phyloP scores from a whole-genome alignment of 202 grass and related monocot species.

The Panicum virgatum region DNA sequence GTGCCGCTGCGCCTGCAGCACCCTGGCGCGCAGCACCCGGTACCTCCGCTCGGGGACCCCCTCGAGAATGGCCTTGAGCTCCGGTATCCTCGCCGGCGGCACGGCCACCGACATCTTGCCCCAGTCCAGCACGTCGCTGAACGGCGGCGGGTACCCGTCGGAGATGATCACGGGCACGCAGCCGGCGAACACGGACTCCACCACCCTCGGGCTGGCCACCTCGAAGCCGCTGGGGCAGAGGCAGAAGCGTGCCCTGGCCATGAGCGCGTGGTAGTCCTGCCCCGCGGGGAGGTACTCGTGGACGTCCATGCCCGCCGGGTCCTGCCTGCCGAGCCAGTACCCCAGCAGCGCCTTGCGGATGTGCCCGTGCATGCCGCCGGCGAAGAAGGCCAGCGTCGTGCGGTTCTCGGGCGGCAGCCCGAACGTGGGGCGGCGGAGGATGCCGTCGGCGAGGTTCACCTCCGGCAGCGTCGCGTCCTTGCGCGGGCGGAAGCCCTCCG shows the following conservation, averaged over 20 bases:
- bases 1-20: slow-evolving; percentile 63
- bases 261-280: slow-evolving; percentile 63
- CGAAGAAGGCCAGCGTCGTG: slow-evolving; percentile 74
- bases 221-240: slow-evolving; percentile 90
- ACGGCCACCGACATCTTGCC: slow-evolving; percentile 76
- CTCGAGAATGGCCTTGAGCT: slow-evolving; percentile 64
- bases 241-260: slow-evolving; percentile 74
- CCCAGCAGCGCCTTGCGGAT: slow-evolving; percentile 55
- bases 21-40: slow-evolving; percentile 57
- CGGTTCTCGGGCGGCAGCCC: slow-evolving; percentile 33
- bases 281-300: slow-evolving; percentile 71
- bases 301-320: slow-evolving; percentile 56
- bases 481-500: slow-evolving; percentile 65
- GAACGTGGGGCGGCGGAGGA: slow-evolving; percentile 43
- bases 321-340: slow-evolving; percentile 56
- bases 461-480: slow-evolving; percentile 87
- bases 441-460: slow-evolving; percentile 72
- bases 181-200: slow-evolving; percentile 66
- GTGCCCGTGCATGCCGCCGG: slow-evolving; percentile 66
- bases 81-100: slow-evolving; percentile 63
- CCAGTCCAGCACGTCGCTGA: slow-evolving; percentile 89
- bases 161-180: slow-evolving; percentile 86
- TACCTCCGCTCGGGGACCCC: slow-evolving; percentile 69
- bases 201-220: slow-evolving; percentile 82
- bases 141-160: slow-evolving; percentile 66